Evolutionary conservation across 129 eudicot genomes (phyloP).

Genomic region (Artemisia tridentata): DNA sequence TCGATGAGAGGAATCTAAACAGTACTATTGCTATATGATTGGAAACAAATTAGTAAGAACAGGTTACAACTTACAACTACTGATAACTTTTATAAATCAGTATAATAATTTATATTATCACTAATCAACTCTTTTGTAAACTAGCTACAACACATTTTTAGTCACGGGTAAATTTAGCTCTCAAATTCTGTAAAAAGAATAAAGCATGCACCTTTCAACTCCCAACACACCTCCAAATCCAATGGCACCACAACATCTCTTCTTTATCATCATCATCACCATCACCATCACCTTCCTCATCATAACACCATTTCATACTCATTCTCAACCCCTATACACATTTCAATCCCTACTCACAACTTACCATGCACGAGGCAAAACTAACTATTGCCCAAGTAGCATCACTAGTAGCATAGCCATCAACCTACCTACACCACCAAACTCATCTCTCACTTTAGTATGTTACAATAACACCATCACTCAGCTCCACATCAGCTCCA

Average conservation of each 20-base stretch:
- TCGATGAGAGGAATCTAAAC: no score
- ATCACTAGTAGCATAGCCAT: conserved; percentile 28
- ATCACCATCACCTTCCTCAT: conserved; percentile 28
- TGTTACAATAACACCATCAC: conserved; percentile 40
- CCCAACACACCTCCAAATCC: conserved; percentile 3
- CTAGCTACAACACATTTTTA: no score
- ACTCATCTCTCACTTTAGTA: conserved; percentile 32
- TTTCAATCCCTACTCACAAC: conserved; percentile 31
- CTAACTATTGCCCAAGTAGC: conserved; percentile 27
- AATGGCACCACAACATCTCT: conserved; percentile 21
- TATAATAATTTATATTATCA: background rate
- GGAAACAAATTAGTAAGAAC: no score
- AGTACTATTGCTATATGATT: no score
- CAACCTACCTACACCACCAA: conserved; percentile 32
- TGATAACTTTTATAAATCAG: background rate
- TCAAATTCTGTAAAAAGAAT: conserved; percentile 20
- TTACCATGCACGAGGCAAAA: conserved; percentile 33
- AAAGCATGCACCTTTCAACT: conserved; percentile 25
- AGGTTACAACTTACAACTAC: no score
- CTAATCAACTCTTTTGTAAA: conserved; percentile 3
- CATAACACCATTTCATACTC: conserved; percentile 20
- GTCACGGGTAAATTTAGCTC: conserved; percentile 21
- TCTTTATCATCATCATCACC: conserved; percentile 1
- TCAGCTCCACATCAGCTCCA: conserved; percentile 33
- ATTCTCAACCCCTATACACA: conserved; percentile 26